Evolutionary conservation across 169 alveolate genomes (phyloP), one percentile per base, ranked within the genome.

Genomic region (Plasmodium vivax): DNA sequence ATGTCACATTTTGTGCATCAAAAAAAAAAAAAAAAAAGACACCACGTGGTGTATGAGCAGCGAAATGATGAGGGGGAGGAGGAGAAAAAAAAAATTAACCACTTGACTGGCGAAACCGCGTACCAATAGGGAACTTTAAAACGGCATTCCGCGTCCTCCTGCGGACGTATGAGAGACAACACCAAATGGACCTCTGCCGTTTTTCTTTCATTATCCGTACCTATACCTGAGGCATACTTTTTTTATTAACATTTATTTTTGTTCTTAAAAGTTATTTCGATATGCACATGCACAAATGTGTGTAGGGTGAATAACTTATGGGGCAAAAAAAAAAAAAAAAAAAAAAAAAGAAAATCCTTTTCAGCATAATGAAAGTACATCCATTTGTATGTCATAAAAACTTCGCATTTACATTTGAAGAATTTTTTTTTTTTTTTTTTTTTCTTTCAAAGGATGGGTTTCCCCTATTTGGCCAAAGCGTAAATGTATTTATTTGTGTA

Each of bases 251-350:
- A 12, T 47, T 84, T 62, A 74, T 62, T 47, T 47, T 73, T 54
- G 41, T 51, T 62, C 83, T 56, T 56, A n/a, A 47, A 30, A 23
- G 47, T 81, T 71, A 71, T 81, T 85, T 77, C 77, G 58, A 77
- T 68, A 85, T 34, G 54, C 88, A 83, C 38, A 41, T 47, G 47
- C 79, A 83, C 12, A 83, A 71, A 83, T 56, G 58, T 56, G 71
- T 23, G 51, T 54, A 83, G 45, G 27, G 30, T 32, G 32, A 83
- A 23, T 51, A 83, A 83, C 36, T 75, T 23, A 54, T 12, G 4
- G 72, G 43, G 43, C n/a, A 19, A 73, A 73, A 34, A 73, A 51
- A 73, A 58, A 45, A 84, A 62, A 41, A 23, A 38, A 41, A 73
- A 81, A 32, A 56, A 58, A 36, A 34, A 32, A 4, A 23, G 27